Evolutionary conservation across 2,329 filamentous ascomycete species (phyloP).

Genomic region (Cadophora luteo-olivacea): DNA sequence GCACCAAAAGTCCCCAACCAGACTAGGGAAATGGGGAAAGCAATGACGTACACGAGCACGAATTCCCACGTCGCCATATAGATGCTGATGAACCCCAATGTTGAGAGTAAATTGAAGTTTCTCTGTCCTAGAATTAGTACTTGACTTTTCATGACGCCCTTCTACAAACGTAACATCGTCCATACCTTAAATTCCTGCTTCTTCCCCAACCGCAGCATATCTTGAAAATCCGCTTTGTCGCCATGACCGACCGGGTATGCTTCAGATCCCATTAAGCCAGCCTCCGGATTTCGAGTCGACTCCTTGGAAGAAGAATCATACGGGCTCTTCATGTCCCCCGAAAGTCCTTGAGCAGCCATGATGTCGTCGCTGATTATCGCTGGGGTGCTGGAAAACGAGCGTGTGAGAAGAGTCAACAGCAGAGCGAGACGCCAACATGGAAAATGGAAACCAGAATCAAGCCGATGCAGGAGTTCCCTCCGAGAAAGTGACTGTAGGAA

Average conservation of each 20-base stretch:
- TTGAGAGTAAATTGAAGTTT: slow-evolving; percentile 51
- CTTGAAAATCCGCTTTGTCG: slow-evolving; percentile 43
- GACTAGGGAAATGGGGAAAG: background rate
- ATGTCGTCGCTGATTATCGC: background rate
- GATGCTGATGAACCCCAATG: slow-evolving; percentile 51
- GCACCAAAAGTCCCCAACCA: background rate
- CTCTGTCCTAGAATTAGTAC: slow-evolving; percentile 37
- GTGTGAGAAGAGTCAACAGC: background rate
- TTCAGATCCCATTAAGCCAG: slow-evolving; percentile 7
- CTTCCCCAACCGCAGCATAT: slow-evolving; percentile 46
- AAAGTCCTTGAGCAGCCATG: slow-evolving; percentile 1
- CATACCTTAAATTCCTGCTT: slow-evolving; percentile 42
- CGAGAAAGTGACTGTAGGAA: background rate
- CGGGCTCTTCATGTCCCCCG: slow-evolving; percentile 16
- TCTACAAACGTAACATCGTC: background rate
- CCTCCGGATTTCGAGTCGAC: slow-evolving; percentile 24
- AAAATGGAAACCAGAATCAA: background rate
- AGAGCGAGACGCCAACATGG: background rate
- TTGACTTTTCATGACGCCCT: background rate
- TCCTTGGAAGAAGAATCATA: slow-evolving; percentile 24
- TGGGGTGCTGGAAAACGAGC: background rate
- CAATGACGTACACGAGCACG: slow-evolving; percentile 45
- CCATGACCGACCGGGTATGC: slow-evolving; percentile 25
- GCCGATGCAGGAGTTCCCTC: background rate
- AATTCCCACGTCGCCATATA: slow-evolving; percentile 54